Percentiles rank a stretch among this genome's conserved stretches.
Conservation (phyloP, 208 protist species). For the Cochliopodium minus region DNA sequence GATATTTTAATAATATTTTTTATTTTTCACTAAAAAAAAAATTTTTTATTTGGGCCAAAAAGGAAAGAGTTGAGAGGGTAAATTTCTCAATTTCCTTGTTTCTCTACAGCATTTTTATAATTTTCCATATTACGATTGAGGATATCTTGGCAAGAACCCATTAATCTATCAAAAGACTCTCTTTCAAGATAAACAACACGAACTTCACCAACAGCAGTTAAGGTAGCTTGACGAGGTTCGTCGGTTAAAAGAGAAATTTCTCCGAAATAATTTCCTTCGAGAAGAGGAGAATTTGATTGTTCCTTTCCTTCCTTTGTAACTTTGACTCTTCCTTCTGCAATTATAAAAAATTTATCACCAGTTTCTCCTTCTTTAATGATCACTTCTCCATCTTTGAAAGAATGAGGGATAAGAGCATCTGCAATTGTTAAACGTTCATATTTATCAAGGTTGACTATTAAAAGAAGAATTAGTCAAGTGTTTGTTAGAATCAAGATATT, state of each 20-base stretch:
- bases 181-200: background rate
- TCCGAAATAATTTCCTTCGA: slow-evolving; percentile 33
- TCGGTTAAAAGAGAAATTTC: slow-evolving; percentile 33
- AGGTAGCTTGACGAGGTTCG: slow-evolving; percentile 27
- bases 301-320: slow-evolving; percentile 14
- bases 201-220: slow-evolving; percentile 13
- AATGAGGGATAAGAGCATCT: slow-evolving; percentile 1
- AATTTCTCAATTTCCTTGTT: no score
- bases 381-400: slow-evolving; percentile 4
- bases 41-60: no score
- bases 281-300: slow-evolving; percentile 10
- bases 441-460: background rate
- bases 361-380: slow-evolving; percentile 31
- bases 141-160: slow-evolving; percentile 16
- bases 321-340: slow-evolving; percentile 27
- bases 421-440: slow-evolving; percentile 12
- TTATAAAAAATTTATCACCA: slow-evolving; percentile 36
- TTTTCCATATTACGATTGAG: slow-evolving; percentile 14
- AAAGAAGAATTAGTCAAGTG: no score
- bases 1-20: no score
- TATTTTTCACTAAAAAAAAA: no score
- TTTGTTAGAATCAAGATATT: no score
- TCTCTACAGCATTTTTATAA: no score
- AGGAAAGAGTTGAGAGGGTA: no score
- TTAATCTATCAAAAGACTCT: background rate